Evolutionary conservation across 352 stramenopile genomes (phyloP), one percentile per base, ranked within the genome.

Genomic region (Phytophthora vignae): DNA sequence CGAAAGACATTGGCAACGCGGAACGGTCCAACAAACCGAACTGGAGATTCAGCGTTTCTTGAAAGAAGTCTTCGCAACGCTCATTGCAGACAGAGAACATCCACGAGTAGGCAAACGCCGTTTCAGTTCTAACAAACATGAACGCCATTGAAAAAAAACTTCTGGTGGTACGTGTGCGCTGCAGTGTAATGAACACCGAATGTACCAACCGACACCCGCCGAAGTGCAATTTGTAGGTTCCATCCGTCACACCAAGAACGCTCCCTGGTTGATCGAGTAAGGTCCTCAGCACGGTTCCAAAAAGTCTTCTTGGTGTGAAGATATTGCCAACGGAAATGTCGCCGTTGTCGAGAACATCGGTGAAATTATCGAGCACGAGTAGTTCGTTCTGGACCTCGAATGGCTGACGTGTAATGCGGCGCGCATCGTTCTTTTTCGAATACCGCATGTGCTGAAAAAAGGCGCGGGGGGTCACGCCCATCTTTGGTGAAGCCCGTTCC

Each of bases 141-240:
- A 61, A 68, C 2, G 40, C 33, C 53, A 55, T 38, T 11, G 50
- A 50, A 33, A 56, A 60, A 22, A 56, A 55, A 40, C 29, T n/a
- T 57, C 33, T 68, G 36, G 9, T 40, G 36, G 40, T 61, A 68
- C 38, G 44, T 48, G 10, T 29, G 15, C 4, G n/a, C 21, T 25
- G 52, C n/a, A 2, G 61, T 68, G 19, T 56, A 68, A 2, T 36
- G 31, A 10, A 59, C n/a, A 14, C 60, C 29, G 27, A 17, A 55
- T 6, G 52, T 61, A 8, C 50, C 61, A 21, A 68, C 56, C 4
- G 21, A 56, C 1, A 68, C 40, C 60, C 60, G 2, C 50, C 50
- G 48, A 59, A 49, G 19, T 68, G 22, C 48, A 64, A 25, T 12
- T 64, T 64, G 46, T 57, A 64, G 7, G 42, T 64, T 55, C 58